Conservation (phyloP, 2,329 filamentous ascomycete genomes). For the Alternaria metachromatica region DNA sequence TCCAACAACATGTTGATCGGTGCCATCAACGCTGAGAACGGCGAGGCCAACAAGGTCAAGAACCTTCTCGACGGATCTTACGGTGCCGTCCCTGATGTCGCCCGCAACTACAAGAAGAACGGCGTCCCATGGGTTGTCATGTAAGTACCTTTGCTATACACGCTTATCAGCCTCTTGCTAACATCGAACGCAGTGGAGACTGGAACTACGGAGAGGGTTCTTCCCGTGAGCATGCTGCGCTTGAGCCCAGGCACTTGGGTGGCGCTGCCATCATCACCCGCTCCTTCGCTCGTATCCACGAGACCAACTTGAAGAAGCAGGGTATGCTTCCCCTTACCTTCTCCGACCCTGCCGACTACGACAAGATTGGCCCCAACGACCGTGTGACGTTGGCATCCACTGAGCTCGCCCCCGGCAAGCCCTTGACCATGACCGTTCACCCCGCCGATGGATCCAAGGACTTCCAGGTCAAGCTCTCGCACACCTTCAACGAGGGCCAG, state of each 20-base stretch:
- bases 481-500: conserved; percentile 98
- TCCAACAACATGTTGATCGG: conserved; percentile 99
- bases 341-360: conserved; percentile 92
- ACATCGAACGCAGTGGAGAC: background rate
- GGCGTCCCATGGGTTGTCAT: conserved; percentile 93
- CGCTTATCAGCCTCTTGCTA: background rate
- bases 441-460: conserved; percentile 78
- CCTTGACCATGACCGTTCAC: conserved; percentile 89
- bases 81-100: conserved; percentile 88
- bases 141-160: background rate
- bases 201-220: conserved; percentile 99
- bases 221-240: conserved; percentile 96
- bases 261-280: conserved; percentile 96
- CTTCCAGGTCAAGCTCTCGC: conserved; percentile 83
- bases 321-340: conserved; percentile 99
- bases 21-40: conserved; percentile 94
- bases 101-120: conserved; percentile 98
- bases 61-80: conserved; percentile 85
- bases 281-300: conserved; percentile 98
- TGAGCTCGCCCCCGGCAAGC: conserved; percentile 89
- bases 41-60: conserved; percentile 96
- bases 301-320: conserved; percentile 99
- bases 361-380: conserved; percentile 93
- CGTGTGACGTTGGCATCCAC: conserved; percentile 90
- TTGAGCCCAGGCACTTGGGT: conserved; percentile 96